Conservation (phyloP, 208 protist species). For the Blastocrithidia nonstop region DNA sequence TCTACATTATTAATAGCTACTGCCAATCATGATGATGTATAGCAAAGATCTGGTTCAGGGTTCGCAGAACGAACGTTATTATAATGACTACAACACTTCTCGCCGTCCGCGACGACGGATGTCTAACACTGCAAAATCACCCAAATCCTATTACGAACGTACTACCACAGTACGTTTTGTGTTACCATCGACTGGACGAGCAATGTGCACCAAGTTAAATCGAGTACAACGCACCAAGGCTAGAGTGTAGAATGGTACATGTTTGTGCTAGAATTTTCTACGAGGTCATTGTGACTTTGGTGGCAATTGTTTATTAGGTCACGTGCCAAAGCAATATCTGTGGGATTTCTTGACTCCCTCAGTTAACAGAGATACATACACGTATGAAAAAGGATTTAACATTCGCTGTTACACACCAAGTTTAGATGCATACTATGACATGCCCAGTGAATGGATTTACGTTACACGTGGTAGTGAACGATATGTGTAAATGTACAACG, state of each 20-base stretch:
- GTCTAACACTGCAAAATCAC: no score
- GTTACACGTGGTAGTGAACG: conserved; percentile 41
- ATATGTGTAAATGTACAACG: conserved; percentile 70
- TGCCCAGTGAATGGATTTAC: conserved; percentile 42
- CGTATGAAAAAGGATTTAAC: conserved; percentile 38
- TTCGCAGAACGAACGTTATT: no score
- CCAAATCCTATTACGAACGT: conserved; percentile 36
- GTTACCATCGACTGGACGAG: conserved; percentile 12
- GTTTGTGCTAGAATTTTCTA: conserved; percentile 54
- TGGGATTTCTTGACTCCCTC: conserved; percentile 39
- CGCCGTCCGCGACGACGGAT: no score
- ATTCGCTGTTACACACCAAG: conserved; percentile 56
- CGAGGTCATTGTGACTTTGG: conserved; percentile 27
- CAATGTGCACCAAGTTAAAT: conserved; percentile 37
- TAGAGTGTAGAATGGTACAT: conserved; percentile 15
- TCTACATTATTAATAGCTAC: neutral
- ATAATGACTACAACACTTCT: no score
- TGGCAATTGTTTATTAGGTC: conserved; percentile 28
- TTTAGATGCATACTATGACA: conserved; percentile 52
- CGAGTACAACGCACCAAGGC: conserved; percentile 24
- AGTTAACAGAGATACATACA: conserved; percentile 11
- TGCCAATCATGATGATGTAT: neutral
- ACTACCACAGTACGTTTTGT: conserved; percentile 37
- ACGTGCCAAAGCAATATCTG: conserved; percentile 52
- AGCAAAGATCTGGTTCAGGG: no score